Percentiles rank a stretch among this genome's conserved stretches.
phyloP scores from a whole-genome alignment of 1,284 basidiomycete genomes.

The Ceratobasidium sp. region DNA sequence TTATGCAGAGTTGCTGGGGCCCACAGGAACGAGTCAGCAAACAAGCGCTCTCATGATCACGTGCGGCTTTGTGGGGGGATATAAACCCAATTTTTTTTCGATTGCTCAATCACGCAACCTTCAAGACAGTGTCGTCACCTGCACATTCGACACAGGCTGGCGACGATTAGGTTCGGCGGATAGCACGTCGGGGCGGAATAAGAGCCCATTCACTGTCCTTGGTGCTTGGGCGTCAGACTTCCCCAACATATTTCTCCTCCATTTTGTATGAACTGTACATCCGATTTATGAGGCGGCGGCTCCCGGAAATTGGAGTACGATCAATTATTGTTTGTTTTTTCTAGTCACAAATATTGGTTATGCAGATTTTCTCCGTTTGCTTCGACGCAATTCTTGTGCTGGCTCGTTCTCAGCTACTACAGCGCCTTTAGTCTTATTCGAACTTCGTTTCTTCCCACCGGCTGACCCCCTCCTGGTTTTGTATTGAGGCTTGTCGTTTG shows the following conservation, averaged over 20 bases:
- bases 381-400: constrained; percentile 27
- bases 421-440: background rate
- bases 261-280: background rate
- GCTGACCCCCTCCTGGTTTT: constrained; percentile 9
- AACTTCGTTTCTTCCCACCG: constrained; percentile 13
- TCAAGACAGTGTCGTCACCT: constrained; percentile 37
- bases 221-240: constrained; percentile 42
- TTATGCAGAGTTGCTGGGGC: background rate
- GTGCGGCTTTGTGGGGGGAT: constrained; percentile 9
- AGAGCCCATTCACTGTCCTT: constrained; percentile 18
- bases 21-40: background rate
- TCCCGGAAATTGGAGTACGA: too few species aligned
- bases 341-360: background rate
- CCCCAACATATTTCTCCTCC: constrained; percentile 28
- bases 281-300: too few species aligned
- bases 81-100: background rate
- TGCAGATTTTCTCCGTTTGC: constrained; percentile 42
- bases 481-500: background rate
- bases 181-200: constrained; percentile 36
- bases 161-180: constrained; percentile 43
- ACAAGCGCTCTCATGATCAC: constrained; percentile 28
- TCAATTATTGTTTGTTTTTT: too few species aligned
- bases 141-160: constrained; percentile 22
- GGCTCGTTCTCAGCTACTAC: constrained; percentile 1
- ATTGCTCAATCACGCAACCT: constrained; percentile 27